Evolutionary conservation across 192 early-diverging fungal species (phyloP).

Genomic region (Entomortierella chlamydospora): DNA sequence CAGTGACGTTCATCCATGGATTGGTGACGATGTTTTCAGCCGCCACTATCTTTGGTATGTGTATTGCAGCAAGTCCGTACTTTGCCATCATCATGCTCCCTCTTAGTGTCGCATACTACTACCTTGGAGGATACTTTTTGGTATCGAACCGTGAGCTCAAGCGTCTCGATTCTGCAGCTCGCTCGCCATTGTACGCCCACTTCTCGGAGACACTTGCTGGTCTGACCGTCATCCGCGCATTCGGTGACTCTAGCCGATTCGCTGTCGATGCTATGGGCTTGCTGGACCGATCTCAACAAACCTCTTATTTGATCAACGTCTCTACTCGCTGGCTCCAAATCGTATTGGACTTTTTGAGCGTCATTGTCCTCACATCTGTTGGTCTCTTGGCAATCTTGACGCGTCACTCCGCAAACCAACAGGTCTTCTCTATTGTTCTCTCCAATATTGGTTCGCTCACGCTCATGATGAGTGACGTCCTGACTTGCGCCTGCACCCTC

Average conservation of each 20-base stretch:
- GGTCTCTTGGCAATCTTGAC: slow-evolving; percentile 15
- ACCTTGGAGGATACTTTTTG: slow-evolving; percentile 70
- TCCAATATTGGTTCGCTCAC: slow-evolving; percentile 11
- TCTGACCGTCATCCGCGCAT: slow-evolving; percentile 72
- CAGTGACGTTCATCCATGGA: slow-evolving; percentile 57
- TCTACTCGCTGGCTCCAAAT: slow-evolving; percentile 15
- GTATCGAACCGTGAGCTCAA: slow-evolving; percentile 81
- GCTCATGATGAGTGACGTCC: not conserved
- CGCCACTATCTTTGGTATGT: slow-evolving; percentile 60
- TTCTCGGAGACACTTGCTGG: slow-evolving; percentile 65
- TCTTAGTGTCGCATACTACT: slow-evolving; percentile 57
- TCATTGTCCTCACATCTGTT: slow-evolving; percentile 2
- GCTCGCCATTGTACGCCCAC: slow-evolving; percentile 61
- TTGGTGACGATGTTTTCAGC: slow-evolving; percentile 46
- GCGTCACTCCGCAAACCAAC: slow-evolving; percentile 8
- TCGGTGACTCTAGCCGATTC: slow-evolving; percentile 74
- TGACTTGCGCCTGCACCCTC: not conserved
- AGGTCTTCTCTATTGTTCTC: slow-evolving; percentile 13
- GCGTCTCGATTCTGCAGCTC: slow-evolving; percentile 77
- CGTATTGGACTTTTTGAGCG: slow-evolving; percentile 16
- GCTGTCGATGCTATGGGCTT: slow-evolving; percentile 42
- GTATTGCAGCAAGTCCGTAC: slow-evolving; percentile 64
- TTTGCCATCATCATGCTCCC: slow-evolving; percentile 61
- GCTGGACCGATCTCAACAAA: slow-evolving; percentile 26
- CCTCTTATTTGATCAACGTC: slow-evolving; percentile 16